Evolutionary conservation across 148 eudicot genomes (phyloP).

Genomic region (Drosera capensis): DNA sequence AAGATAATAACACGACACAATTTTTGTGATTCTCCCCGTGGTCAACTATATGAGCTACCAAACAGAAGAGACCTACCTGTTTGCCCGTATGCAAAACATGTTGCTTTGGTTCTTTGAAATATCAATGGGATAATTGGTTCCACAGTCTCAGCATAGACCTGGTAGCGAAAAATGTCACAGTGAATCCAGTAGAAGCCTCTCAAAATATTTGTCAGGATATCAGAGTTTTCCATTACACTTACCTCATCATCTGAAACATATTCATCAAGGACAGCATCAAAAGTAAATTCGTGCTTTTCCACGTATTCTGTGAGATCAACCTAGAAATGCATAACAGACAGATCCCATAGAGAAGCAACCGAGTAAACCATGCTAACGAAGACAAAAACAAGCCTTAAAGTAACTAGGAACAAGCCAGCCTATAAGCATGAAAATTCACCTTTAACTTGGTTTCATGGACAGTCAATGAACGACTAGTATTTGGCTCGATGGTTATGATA

Average conservation of each 20-base stretch:
- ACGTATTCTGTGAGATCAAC: constrained; percentile 77
- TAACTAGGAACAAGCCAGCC: no score
- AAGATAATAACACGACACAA: no score
- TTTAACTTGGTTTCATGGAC: constrained; percentile 74
- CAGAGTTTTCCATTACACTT: constrained; percentile 8
- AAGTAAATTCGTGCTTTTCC: constrained; percentile 66
- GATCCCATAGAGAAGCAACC: constrained; percentile 1
- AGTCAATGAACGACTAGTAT: constrained; percentile 39
- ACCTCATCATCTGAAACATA: constrained; percentile 59
- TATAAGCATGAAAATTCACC: constrained; percentile 17
- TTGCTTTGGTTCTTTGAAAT: constrained; percentile 72
- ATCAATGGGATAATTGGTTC: constrained; percentile 63
- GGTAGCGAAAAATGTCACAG: constrained; percentile 8
- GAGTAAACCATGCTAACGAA: neutral
- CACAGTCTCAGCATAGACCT: constrained; percentile 69
- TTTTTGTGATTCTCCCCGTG: no score
- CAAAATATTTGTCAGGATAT: constrained; percentile 1
- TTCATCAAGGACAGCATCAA: constrained; percentile 65
- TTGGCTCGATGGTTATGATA: constrained; percentile 44
- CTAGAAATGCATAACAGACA: constrained; percentile 19
- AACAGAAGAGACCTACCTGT: constrained; percentile 34
- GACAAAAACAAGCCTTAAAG: constrained; percentile 51
- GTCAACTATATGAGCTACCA: no score
- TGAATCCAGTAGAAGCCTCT: neutral
- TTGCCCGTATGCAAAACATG: constrained; percentile 88